Conservation (phyloP, 352 stramenopile species). For the Globisporangium paroecandrum region DNA sequence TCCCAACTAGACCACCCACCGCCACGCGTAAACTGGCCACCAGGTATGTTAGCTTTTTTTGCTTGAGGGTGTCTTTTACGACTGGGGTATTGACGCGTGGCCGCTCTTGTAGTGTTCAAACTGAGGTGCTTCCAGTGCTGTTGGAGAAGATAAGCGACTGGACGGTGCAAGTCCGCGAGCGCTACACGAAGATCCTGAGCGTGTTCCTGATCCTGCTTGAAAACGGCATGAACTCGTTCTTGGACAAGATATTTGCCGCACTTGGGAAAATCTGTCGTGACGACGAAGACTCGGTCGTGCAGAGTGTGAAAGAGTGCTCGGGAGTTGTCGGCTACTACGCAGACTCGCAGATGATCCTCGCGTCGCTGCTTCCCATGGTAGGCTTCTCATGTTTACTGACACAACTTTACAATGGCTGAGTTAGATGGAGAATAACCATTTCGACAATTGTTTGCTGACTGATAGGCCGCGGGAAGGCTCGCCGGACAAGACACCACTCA, state of each 20-base stretch:
- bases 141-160: slow-evolving; percentile 76
- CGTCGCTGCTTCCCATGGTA: slow-evolving; percentile 70
- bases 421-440: background rate
- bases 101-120: slow-evolving; percentile 30
- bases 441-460: background rate
- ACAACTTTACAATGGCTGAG: background rate
- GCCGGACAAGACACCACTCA: slow-evolving; percentile 74
- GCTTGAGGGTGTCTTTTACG: background rate
- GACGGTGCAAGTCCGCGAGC: slow-evolving; percentile 74
- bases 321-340: slow-evolving; percentile 65
- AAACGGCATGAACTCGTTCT: slow-evolving; percentile 57
- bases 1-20: slow-evolving; percentile 39
- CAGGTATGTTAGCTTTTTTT: slow-evolving; percentile 18
- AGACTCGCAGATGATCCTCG: slow-evolving; percentile 70
- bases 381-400: background rate
- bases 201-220: slow-evolving; percentile 67
- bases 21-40: slow-evolving; percentile 45
- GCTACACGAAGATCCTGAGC: slow-evolving; percentile 68
- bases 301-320: slow-evolving; percentile 62
- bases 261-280: slow-evolving; percentile 74
- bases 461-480: slow-evolving; percentile 45
- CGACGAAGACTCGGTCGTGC: slow-evolving; percentile 59
- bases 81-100: background rate
- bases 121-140: slow-evolving; percentile 47
- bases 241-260: slow-evolving; percentile 73